These are phyloP conservation scores for Colletotrichum viniferum DNA, from an alignment of 2,329 filamentous ascomycete species.

Conservation along the genomic window DNA sequence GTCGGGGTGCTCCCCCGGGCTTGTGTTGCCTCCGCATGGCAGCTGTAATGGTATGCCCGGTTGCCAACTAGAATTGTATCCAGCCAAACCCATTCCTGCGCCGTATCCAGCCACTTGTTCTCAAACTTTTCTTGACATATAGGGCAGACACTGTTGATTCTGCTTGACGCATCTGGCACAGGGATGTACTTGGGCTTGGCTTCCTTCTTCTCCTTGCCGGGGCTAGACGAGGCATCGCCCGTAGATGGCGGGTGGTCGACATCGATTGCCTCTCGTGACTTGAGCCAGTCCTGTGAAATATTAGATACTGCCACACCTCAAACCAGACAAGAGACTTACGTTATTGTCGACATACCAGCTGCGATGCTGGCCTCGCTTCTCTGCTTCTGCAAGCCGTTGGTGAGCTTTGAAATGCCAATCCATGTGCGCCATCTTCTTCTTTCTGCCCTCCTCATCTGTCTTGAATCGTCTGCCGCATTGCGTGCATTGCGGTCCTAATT, in stretches of 20 bases:
- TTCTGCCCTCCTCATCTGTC: constrained; percentile 76
- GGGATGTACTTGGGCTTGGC: constrained; percentile 72
- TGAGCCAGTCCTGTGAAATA: constrained; percentile 14
- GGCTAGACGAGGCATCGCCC: constrained; percentile 14
- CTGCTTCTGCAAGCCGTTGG: constrained; percentile 83
- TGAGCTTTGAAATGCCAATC: constrained; percentile 99
- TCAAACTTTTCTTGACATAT: constrained; percentile 97
- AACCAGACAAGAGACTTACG: constrained; percentile 55
- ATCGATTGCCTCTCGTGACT: constrained; percentile 36
- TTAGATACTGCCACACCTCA: not conserved
- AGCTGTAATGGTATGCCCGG: constrained; percentile 88
- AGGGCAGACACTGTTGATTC: constrained; percentile 80
- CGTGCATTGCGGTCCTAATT: constrained; percentile 83
- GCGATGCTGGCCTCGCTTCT: constrained; percentile 85
- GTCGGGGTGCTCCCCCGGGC: constrained; percentile 56
- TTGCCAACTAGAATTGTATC: constrained; percentile 81
- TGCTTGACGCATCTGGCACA: constrained; percentile 78
- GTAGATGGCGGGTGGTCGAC: constrained; percentile 6
- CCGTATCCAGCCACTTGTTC: constrained; percentile 88
- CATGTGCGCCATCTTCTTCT: constrained; percentile 89
- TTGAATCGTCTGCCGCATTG: constrained; percentile 91
- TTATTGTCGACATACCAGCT: constrained; percentile 94
- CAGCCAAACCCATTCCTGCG: constrained; percentile 96
- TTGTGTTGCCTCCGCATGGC: constrained; percentile 81
- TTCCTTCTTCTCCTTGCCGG: constrained; percentile 36